Conservation (phyloP, 2,329 filamentous ascomycete genomes). For the Penicillium sp. region DNA sequence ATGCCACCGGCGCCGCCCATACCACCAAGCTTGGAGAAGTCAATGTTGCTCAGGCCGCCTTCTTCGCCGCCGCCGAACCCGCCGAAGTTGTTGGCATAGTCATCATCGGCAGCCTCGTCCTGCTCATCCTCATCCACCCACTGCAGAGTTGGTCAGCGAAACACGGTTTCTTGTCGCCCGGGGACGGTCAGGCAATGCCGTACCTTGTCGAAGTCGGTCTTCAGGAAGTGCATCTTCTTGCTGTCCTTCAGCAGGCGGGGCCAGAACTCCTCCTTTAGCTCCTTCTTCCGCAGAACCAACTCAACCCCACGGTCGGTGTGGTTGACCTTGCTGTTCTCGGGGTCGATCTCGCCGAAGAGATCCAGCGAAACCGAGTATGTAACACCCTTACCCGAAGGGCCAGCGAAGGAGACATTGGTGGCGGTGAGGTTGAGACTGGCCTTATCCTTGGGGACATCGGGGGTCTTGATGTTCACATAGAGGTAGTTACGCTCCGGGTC, state of each 20-base stretch:
- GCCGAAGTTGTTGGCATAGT: constrained; percentile 56
- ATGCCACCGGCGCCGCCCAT: constrained; percentile 43
- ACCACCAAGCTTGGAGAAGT: constrained; percentile 86
- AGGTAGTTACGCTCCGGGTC: constrained; percentile 89
- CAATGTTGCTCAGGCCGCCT: constrained; percentile 82
- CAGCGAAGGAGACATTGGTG: constrained; percentile 73
- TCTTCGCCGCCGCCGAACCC: constrained; percentile 40
- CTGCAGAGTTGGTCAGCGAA: constrained; percentile 44
- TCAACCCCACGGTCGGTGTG: constrained; percentile 86
- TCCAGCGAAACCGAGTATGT: constrained; percentile 83
- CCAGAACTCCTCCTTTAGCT: constrained; percentile 92
- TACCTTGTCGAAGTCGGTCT: constrained; percentile 98
- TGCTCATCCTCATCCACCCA: constrained; percentile 99
- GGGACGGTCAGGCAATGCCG: constrained; percentile 22
- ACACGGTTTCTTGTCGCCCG: too few species aligned
- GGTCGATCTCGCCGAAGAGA: constrained; percentile 88
- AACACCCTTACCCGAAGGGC: constrained; percentile 79
- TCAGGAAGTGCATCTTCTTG: constrained; percentile 90
- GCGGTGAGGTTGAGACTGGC: constrained; percentile 82
- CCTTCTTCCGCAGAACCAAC: constrained; percentile 94
- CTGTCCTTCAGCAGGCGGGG: constrained; percentile 86
- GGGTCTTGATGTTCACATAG: constrained; percentile 85
- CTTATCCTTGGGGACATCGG: constrained; percentile 73
- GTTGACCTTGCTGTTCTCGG: constrained; percentile 76
- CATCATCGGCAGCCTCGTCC: constrained; percentile 80